A percentile compares a stretch with the other conserved stretches of the same genome.
phyloP scores from a whole-genome alignment of 208 protist species.

The Crithidia brevicula region DNA sequence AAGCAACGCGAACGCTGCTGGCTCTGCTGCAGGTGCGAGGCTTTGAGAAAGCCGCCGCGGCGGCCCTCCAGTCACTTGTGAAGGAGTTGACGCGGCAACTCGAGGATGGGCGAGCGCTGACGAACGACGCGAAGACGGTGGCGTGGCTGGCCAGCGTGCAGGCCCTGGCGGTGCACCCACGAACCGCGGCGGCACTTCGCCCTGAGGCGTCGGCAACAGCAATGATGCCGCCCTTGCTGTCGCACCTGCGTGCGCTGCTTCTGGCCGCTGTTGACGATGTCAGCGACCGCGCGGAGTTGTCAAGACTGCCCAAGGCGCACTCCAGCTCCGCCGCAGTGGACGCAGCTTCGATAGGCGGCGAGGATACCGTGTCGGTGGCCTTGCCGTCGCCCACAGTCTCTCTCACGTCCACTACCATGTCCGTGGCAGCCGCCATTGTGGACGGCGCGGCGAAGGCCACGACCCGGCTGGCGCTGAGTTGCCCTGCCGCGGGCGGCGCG shows the following conservation, averaged over 20 bases:
- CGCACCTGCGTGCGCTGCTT: conserved; percentile 9
- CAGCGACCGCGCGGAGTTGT: conserved; percentile 12
- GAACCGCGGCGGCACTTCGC: neutral
- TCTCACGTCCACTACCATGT: neutral
- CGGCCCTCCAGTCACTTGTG: conserved; percentile 12
- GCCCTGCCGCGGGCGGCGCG: conserved; percentile 17
- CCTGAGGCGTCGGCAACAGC: no score
- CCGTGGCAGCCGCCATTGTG: conserved; percentile 35
- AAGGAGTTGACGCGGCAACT: conserved; percentile 12
- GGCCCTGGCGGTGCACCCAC: conserved; percentile 13
- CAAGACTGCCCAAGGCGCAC: neutral
- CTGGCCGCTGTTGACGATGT: conserved; percentile 17
- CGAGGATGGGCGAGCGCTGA: conserved; percentile 9
- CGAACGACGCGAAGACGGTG: conserved; percentile 28
- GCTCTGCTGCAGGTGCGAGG: conserved; percentile 16
- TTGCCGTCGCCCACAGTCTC: neutral
- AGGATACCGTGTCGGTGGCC: neutral
- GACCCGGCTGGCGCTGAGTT: conserved; percentile 41
- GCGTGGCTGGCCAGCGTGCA: conserved; percentile 33
- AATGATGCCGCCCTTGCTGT: conserved; percentile 10
- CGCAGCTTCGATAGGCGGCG: neutral
- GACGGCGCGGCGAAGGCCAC: conserved; percentile 63
- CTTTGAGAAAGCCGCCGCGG: neutral
- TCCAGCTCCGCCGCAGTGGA: neutral
- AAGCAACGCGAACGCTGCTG: conserved; percentile 25